A percentile compares a stretch with the other conserved stretches of the same genome.
phyloP scores from a whole-genome alignment of 225 moss, liverwort and hornwort species.

The Physcomitrium patens region DNA sequence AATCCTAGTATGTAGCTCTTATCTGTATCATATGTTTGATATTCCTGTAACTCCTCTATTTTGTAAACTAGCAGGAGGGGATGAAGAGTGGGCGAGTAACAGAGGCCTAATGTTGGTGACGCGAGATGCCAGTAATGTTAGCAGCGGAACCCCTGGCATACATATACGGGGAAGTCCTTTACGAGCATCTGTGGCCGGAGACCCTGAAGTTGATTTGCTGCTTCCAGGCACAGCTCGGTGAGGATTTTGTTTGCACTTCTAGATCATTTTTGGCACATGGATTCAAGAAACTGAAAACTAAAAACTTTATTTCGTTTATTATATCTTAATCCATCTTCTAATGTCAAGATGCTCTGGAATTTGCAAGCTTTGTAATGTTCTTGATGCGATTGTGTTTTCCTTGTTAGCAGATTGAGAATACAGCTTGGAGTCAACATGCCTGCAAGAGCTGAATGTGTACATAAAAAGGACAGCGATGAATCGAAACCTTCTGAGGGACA shows the following conservation, averaged over 20 bases:
- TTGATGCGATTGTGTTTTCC: conserved; percentile 22
- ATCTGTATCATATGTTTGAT: not conserved
- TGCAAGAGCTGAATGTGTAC: conserved; percentile 89
- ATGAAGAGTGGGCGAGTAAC: conserved; percentile 91
- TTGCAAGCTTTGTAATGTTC: not conserved
- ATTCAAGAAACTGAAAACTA: too few species aligned
- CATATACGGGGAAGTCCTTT: conserved; percentile 97
- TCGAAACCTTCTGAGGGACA: conserved; percentile 75
- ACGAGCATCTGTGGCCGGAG: conserved; percentile 79
- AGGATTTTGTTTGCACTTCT: not conserved
- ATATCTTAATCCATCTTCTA: not conserved
- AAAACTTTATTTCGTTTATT: too few species aligned
- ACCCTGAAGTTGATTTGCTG: conserved; percentile 88
- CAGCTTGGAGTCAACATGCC: conserved; percentile 99
- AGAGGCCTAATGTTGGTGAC: conserved; percentile 83
- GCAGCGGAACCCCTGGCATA: conserved; percentile 67
- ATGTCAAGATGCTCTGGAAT: not conserved
- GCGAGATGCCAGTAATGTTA: conserved; percentile 62
- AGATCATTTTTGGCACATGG: too few species aligned
- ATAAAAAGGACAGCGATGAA: conserved; percentile 54
- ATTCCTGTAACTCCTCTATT: conserved; percentile 11
- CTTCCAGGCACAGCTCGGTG: conserved; percentile 98
- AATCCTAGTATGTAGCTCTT: not conserved
- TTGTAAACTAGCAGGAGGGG: conserved; percentile 49
- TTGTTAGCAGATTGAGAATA: conserved; percentile 80